Conservation (phyloP, 1,284 basidiomycete genomes). For the Irpex sp. region DNA sequence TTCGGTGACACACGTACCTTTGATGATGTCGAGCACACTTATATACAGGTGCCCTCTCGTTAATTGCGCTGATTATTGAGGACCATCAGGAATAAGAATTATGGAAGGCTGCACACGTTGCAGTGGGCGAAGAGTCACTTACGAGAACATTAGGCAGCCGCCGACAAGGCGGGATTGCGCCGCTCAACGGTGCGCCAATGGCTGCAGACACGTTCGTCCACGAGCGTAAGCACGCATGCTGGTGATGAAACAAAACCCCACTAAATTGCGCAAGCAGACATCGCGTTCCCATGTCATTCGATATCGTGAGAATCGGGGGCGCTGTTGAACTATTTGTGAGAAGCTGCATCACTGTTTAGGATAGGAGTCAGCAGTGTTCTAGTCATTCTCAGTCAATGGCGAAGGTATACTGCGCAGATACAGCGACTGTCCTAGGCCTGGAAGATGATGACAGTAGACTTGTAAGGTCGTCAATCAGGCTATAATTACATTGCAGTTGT, state of each 20-base stretch:
- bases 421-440: neutral
- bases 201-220: neutral
- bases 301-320: conserved; percentile 1
- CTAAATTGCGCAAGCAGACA: neutral
- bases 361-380: neutral
- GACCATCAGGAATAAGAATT: neutral
- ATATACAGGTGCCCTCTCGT: neutral
- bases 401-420: neutral
- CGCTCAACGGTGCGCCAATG: neutral
- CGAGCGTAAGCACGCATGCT: neutral
- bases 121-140: neutral
- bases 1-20: neutral
- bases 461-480: neutral
- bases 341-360: neutral
- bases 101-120: neutral
- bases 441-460: neutral
- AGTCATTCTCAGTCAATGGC: no score
- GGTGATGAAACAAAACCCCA: neutral
- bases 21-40: neutral
- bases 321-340: neutral
- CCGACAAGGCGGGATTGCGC: neutral
- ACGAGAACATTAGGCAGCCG: neutral
- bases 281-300: conserved; percentile 1
- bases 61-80: neutral
- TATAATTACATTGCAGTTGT: neutral